A percentile compares a stretch with the other conserved stretches of the same genome.
phyloP scores from a whole-genome alignment of 257 asterid species.

The Solanum chilense region DNA sequence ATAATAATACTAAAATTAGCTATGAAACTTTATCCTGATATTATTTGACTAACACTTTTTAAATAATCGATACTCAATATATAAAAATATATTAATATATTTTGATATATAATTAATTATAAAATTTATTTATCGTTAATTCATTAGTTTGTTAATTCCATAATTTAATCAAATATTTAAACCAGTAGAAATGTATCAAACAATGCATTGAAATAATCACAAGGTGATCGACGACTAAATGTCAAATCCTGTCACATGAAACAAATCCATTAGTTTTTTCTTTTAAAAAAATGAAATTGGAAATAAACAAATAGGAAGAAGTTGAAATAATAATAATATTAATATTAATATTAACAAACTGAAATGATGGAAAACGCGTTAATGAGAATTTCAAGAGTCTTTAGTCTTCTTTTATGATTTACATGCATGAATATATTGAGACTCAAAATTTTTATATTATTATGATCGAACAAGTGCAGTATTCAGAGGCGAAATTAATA shows the following conservation, averaged over 20 bases:
- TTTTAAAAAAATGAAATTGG: neutral
- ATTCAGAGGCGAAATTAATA: fast-evolving
- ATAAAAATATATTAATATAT: neutral
- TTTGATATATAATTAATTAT: neutral
- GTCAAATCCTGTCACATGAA: neutral
- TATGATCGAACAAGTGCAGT: neutral
- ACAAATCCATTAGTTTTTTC: neutral
- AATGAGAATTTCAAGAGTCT: neutral
- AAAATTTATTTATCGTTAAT: neutral
- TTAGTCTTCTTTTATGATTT: neutral
- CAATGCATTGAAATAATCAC: neutral
- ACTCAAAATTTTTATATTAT: neutral
- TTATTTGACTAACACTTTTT: neutral
- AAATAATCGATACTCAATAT: neutral
- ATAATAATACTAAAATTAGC: neutral
- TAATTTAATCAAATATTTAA: neutral
- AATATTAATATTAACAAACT: neutral
- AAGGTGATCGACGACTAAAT: neutral
- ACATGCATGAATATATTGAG: neutral
- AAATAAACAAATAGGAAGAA: neutral
- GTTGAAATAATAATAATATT: neutral
- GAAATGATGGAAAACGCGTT: neutral
- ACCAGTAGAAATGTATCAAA: neutral
- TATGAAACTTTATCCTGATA: neutral
- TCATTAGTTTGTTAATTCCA: neutral